Conservation (phyloP, 768 basidiomycete species). For the Amyloporia xantha region DNA sequence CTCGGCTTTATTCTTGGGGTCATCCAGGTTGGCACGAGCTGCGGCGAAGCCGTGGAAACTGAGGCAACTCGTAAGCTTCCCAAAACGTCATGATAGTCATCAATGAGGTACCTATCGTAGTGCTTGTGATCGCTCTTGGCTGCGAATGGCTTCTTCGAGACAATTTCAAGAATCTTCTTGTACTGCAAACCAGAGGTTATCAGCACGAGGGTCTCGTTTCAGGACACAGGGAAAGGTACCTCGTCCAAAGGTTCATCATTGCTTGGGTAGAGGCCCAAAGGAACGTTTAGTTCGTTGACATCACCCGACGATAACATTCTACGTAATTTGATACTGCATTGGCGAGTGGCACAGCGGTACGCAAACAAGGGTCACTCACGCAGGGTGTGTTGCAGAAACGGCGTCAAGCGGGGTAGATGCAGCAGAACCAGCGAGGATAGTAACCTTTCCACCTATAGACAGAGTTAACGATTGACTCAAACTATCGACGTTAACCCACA, state of each 20-base stretch:
- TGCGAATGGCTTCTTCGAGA: conserved; percentile 45
- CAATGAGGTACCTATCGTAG: conserved; percentile 28
- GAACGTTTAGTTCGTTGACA: conserved; percentile 42
- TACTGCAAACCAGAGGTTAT: conserved; percentile 33
- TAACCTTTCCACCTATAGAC: conserved; percentile 43
- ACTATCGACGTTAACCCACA: conserved; percentile 4
- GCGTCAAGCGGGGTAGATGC: conserved; percentile 40
- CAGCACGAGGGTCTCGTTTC: no score
- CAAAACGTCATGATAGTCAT: neutral
- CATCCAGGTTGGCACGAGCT: conserved; percentile 49
- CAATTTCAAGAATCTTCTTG: conserved; percentile 40
- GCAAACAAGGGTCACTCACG: conserved; percentile 40
- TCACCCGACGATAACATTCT: conserved; percentile 50
- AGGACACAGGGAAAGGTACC: conserved; percentile 23
- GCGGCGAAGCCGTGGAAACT: conserved; percentile 65
- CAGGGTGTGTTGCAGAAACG: conserved; percentile 49
- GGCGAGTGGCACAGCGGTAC: no score
- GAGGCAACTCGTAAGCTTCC: neutral
- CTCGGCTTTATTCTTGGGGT: conserved; percentile 53
- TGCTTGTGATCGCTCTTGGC: conserved; percentile 43
- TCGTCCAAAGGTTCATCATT: conserved; percentile 51
- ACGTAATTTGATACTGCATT: neutral
- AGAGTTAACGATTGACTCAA: no score
- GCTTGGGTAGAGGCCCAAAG: conserved; percentile 50
- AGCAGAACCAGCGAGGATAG: conserved; percentile 31